Evolutionary conservation across 495 filamentous ascomycete species (phyloP), one percentile per base, ranked within the genome.

Genomic region (Entonaema liquescens): DNA sequence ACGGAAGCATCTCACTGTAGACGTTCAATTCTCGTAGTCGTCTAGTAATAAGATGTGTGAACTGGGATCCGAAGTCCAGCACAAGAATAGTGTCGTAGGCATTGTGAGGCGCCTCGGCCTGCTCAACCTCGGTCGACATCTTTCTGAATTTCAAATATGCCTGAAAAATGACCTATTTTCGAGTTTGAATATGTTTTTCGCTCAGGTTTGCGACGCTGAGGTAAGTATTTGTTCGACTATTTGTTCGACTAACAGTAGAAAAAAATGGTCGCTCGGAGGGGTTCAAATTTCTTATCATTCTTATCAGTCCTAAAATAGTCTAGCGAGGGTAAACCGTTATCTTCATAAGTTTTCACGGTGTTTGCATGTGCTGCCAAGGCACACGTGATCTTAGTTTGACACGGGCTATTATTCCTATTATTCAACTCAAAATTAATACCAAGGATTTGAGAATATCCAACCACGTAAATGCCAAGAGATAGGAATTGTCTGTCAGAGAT

Each of bases 1-100:
- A 65, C 55, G 94, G 94, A 50, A 97, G 88, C 89, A 98, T 91
- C 83, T 98, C 95, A 42, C 88, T 88, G 84, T 91, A 97, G 78
- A 98, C 86, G 83, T 92, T 91, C 81, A 97, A 85, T 49, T 90
- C 88, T 70, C 93, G 85, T 13, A 96, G 85, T 52, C 92, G 89
- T 33, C 93, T 85, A 2, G 87, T 89, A 74, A 95, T 95, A 15
- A 95, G 84, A 73, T 94, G 92, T 3, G 86, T 87, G 58, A 88
- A 91, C 78, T 90, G 89, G 83, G 83, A 68, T 71, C 89, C 89
- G 71, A 90, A 90, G 77, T 91, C 89, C 62, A 91, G 81, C 59
- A 88, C 83, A 62, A 91, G 80, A 70, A 91, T 86, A 52, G 89
- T 91, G 76, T 91, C 88, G 78, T 88, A 90, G 74, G 82, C 78